Evolutionary conservation across 495 filamentous ascomycete genomes (phyloP).

Genomic region (Talaromyces nanjingensis): DNA sequence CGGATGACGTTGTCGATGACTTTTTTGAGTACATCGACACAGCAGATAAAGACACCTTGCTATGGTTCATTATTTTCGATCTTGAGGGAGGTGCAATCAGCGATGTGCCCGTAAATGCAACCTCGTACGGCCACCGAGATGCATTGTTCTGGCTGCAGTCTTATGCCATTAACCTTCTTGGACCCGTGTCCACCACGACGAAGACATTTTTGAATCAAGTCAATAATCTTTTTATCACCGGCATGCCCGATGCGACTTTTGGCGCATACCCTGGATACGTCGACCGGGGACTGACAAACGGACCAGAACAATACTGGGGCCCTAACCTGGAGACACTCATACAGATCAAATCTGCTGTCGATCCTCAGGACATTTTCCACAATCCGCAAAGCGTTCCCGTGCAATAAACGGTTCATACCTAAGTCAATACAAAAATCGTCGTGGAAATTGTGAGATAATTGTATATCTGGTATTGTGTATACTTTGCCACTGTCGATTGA

Average conservation of each 20-base stretch:
- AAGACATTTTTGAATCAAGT: slow-evolving; percentile 29
- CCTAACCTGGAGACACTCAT: slow-evolving; percentile 36
- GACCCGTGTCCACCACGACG: slow-evolving; percentile 28
- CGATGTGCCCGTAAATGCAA: slow-evolving; percentile 25
- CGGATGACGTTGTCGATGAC: slow-evolving; percentile 25
- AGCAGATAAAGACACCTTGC: slow-evolving; percentile 34
- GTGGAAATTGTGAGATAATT: neutral
- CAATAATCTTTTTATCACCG: slow-evolving; percentile 27
- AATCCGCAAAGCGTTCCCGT: slow-evolving; percentile 39
- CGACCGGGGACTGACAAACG: slow-evolving; percentile 43
- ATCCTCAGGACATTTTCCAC: slow-evolving; percentile 49
- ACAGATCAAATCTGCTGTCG: slow-evolving; percentile 44
- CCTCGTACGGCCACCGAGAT: slow-evolving; percentile 31
- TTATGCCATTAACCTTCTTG: slow-evolving; percentile 35
- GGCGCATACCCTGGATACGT: slow-evolving; percentile 59
- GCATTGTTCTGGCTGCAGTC: slow-evolving; percentile 33
- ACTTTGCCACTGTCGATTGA: neutral
- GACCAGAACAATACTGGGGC: slow-evolving; percentile 44
- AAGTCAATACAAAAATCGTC: neutral
- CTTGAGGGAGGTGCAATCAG: slow-evolving; percentile 31
- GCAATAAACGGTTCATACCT: neutral
- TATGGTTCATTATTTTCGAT: slow-evolving; percentile 37
- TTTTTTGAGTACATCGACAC: slow-evolving; percentile 35
- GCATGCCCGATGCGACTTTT: slow-evolving; percentile 21
- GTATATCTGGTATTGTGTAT: neutral